Conservation (phyloP, 2,329 filamentous ascomycete species). For the Bretziella fagacearum region DNA sequence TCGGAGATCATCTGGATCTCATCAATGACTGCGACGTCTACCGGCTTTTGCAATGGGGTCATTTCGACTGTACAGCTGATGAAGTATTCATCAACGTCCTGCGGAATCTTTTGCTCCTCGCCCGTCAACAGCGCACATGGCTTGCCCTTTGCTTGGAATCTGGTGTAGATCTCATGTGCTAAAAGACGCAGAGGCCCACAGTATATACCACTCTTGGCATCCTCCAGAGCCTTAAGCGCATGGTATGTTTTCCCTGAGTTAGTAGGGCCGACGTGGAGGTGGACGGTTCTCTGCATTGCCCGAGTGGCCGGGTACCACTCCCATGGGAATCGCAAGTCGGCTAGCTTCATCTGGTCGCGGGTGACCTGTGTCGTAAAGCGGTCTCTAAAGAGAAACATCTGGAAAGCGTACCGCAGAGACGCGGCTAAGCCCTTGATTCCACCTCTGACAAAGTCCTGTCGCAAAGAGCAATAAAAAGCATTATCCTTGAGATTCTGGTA, state of each 20-base stretch:
- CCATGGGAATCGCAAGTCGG: slow-evolving; percentile 73
- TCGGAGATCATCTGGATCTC: slow-evolving; percentile 97
- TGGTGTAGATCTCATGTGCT: slow-evolving; percentile 87
- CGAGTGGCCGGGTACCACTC: slow-evolving; percentile 88
- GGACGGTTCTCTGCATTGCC: slow-evolving; percentile 61
- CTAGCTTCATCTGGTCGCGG: slow-evolving; percentile 44
- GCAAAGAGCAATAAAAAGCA: slow-evolving; percentile 40
- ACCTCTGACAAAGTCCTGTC: slow-evolving; percentile 38
- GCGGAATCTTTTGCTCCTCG: slow-evolving; percentile 63
- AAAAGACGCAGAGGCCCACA: slow-evolving; percentile 77
- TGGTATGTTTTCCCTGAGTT: slow-evolving; percentile 98
- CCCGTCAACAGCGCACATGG: slow-evolving; percentile 72
- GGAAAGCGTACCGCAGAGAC: slow-evolving; percentile 53
- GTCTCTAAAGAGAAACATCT: slow-evolving; percentile 42
- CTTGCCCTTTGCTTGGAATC: slow-evolving; percentile 62
- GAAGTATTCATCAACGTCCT: slow-evolving; percentile 40
- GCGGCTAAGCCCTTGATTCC: slow-evolving; percentile 33
- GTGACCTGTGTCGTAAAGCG: slow-evolving; percentile 39
- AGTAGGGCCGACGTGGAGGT: slow-evolving; percentile 89
- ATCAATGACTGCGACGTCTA: slow-evolving; percentile 90
- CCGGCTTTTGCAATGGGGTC: slow-evolving; percentile 34
- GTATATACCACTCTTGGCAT: slow-evolving; percentile 63
- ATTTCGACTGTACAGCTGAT: slow-evolving; percentile 92
- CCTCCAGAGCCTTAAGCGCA: slow-evolving; percentile 69
- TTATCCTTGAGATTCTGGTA: slow-evolving; percentile 25